These are phyloP conservation scores for Myxozyma lipomycoides DNA, from an alignment of 805 yeast species.

Conservation along the genomic window DNA sequence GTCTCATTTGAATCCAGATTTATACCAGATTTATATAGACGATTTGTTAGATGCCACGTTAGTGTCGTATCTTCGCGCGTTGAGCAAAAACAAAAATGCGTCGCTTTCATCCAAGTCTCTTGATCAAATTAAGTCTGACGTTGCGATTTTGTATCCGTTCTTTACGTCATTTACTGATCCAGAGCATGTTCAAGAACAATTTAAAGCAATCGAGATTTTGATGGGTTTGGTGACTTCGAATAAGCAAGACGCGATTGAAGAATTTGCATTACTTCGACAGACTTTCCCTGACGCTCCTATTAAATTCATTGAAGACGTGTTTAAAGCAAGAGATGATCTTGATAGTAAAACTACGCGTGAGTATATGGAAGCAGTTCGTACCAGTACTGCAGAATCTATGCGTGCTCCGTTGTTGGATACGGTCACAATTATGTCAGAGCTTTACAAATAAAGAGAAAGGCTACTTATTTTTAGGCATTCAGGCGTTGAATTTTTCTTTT, in stretches of 20 bases:
- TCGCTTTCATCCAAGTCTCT: slow-evolving; percentile 32
- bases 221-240: slow-evolving; percentile 51
- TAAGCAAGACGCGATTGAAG: slow-evolving; percentile 40
- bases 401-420: not conserved
- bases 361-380: slow-evolving; percentile 33
- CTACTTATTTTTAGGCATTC: too few species aligned
- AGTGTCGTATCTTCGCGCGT: slow-evolving; percentile 47
- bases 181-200: slow-evolving; percentile 45
- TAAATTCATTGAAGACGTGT: slow-evolving; percentile 60
- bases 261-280: slow-evolving; percentile 56
- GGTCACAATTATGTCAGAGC: not conserved
- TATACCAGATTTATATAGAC: slow-evolving; percentile 53
- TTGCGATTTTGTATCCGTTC: slow-evolving; percentile 50
- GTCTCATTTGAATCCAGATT: slow-evolving; percentile 48
- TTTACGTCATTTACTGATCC: slow-evolving; percentile 47
- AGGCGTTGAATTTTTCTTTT: too few species aligned
- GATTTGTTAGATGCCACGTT: slow-evolving; percentile 52
- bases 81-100: slow-evolving; percentile 39
- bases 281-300: slow-evolving; percentile 76
- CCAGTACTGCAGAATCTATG: not conserved
- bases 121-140: slow-evolving; percentile 58
- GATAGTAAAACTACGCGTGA: slow-evolving; percentile 35
- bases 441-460: not conserved
- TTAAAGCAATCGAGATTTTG: slow-evolving; percentile 58
- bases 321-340: slow-evolving; percentile 44